Evolutionary conservation across 257 asterid species (phyloP).

Genomic region (Nicotiana paniculata): DNA sequence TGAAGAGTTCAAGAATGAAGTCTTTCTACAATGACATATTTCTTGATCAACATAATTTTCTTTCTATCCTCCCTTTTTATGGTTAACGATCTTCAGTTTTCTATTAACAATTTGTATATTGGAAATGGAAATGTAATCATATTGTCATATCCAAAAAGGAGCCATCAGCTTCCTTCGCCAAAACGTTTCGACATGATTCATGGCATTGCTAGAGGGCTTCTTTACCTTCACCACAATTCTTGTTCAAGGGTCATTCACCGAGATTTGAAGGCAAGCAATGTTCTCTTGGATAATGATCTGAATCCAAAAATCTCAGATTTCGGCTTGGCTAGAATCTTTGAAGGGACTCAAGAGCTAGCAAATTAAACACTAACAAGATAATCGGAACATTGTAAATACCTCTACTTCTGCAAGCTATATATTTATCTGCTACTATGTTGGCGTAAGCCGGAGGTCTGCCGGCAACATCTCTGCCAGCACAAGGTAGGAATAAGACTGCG

Average conservation of each 20-base stretch:
- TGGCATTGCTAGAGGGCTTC: slow-evolving; percentile 21
- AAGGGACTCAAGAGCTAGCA: slow-evolving; percentile 14
- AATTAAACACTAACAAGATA: slow-evolving; percentile 10
- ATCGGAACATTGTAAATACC: slow-evolving; percentile 21
- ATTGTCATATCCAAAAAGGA: slow-evolving; percentile 11
- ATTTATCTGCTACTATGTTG: not conserved
- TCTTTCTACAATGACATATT: not conserved
- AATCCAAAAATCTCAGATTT: slow-evolving; percentile 22
- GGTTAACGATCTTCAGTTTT: not conserved
- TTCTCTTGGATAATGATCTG: slow-evolving; percentile 19
- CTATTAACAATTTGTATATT: too few relatives aligned
- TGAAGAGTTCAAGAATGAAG: slow-evolving; percentile 24
- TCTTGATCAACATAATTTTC: not conserved
- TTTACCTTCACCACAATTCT: slow-evolving; percentile 24
- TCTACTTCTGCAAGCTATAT: not conserved
- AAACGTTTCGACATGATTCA: slow-evolving; percentile 8
- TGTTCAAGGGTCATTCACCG: slow-evolving; percentile 19
- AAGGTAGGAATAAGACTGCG: too few relatives aligned
- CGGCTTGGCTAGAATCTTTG: slow-evolving; percentile 21
- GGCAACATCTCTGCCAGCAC: too few relatives aligned
- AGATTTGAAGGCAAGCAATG: slow-evolving; percentile 22
- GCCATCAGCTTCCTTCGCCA: slow-evolving; percentile 13
- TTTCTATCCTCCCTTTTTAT: not conserved
- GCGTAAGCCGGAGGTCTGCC: too few relatives aligned
- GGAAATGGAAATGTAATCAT: not conserved